Conservation (phyloP, 192 early-diverging fungal genomes). For the Coemansia sp. region DNA sequence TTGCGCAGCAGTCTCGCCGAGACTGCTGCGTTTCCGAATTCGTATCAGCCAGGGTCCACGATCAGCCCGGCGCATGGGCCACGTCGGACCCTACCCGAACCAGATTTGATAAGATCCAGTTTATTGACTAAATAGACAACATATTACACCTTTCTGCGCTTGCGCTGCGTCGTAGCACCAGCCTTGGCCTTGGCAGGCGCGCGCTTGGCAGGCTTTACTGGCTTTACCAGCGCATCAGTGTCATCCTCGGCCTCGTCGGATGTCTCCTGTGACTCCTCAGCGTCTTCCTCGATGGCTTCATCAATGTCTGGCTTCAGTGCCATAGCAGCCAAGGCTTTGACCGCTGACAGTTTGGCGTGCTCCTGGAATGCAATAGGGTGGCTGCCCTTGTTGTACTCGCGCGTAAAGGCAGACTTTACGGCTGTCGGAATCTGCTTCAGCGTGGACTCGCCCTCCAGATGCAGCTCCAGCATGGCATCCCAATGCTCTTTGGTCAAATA, state of each 20-base stretch:
- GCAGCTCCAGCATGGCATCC: constrained; percentile 83
- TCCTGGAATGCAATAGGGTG: constrained; percentile 40
- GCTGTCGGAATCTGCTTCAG: constrained; percentile 60
- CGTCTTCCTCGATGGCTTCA: constrained; percentile 15
- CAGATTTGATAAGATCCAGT: neutral
- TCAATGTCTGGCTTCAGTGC: constrained; percentile 25
- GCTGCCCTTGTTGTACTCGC: constrained; percentile 57
- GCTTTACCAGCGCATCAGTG: constrained; percentile 11
- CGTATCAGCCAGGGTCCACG: neutral
- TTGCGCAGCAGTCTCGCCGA: neutral
- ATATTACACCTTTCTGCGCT: constrained; percentile 27
- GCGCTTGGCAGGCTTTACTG: constrained; percentile 14
- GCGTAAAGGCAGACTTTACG: constrained; percentile 80
- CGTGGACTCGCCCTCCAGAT: constrained; percentile 59
- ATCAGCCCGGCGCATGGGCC: neutral
- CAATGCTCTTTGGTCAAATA: constrained; percentile 84
- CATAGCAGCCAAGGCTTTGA: constrained; percentile 12
- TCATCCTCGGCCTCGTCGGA: constrained; percentile 21
- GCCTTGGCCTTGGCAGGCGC: constrained; percentile 14
- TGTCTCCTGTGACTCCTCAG: constrained; percentile 7
- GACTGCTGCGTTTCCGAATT: neutral
- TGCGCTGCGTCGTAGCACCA: constrained; percentile 19
- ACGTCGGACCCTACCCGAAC: neutral
- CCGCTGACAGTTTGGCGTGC: constrained; percentile 5
- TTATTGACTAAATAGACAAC: neutral